Conservation (phyloP, 1,284 basidiomycete genomes). For the Ceratobasidium sp. region DNA sequence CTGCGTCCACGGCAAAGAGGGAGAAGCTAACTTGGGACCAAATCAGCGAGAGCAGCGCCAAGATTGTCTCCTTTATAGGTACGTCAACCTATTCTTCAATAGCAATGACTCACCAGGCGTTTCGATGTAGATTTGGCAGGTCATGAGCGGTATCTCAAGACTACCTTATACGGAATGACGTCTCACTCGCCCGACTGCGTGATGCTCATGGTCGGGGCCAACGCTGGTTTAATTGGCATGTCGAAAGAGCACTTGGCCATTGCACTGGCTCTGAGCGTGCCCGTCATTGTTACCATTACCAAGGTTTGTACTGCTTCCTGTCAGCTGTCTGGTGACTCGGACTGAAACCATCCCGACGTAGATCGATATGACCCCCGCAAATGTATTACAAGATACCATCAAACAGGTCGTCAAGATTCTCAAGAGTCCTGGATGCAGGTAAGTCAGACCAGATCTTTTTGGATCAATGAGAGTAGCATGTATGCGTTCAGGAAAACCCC, state of each 20-base stretch:
- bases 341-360: constrained; percentile 47
- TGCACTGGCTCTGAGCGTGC: constrained; percentile 90
- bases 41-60: constrained; percentile 88
- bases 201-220: constrained; percentile 94
- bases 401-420: constrained; percentile 94
- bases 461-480: not conserved
- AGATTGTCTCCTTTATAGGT: constrained; percentile 95
- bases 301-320: constrained; percentile 62
- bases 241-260: constrained; percentile 97
- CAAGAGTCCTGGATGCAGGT: constrained; percentile 91
- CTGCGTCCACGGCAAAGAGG: constrained; percentile 56
- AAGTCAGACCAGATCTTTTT: constrained; percentile 43
- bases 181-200: constrained; percentile 96
- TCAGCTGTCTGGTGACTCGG: not conserved
- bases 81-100: constrained; percentile 39
- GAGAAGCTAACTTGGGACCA: constrained; percentile 96
- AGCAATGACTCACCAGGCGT: not conserved
- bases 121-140: constrained; percentile 76
- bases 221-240: constrained; percentile 96
- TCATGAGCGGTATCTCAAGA: constrained; percentile 89
- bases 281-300: constrained; percentile 92
- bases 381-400: constrained; percentile 87
- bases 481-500: constrained; percentile 65
- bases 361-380: constrained; percentile 97
- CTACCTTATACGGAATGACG: constrained; percentile 93